These are phyloP conservation scores for Goffeauzyma gilvescens DNA, from an alignment of 768 basidiomycete species.

Conservation along the genomic window DNA sequence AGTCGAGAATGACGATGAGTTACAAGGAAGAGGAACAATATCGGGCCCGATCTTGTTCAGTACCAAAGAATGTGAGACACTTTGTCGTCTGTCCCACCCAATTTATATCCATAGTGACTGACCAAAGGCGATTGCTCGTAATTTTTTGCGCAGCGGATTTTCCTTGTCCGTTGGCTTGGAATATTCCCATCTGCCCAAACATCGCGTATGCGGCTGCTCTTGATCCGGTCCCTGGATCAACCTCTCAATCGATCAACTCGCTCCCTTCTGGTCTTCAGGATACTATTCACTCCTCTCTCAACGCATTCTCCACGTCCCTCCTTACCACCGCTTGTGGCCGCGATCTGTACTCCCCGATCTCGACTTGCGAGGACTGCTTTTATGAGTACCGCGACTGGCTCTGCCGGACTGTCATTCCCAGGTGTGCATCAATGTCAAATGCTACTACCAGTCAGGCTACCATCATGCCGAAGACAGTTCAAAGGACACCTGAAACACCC, in stretches of 20 bases:
- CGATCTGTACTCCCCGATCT: slow-evolving; percentile 29
- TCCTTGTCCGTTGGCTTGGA: slow-evolving; percentile 26
- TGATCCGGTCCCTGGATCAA: slow-evolving; percentile 8
- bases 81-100: no score
- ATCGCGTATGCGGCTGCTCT: slow-evolving; percentile 28
- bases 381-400: slow-evolving; percentile 30
- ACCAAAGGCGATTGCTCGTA: no score
- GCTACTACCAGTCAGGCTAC: not conserved
- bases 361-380: slow-evolving; percentile 27
- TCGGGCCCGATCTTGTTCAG: slow-evolving; percentile 23
- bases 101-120: no score
- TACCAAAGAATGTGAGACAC: slow-evolving; percentile 31
- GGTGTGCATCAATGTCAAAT: slow-evolving; percentile 11
- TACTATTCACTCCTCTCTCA: slow-evolving; percentile 17
- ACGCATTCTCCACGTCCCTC: slow-evolving; percentile 27
- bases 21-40: slow-evolving; percentile 6
- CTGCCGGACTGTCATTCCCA: slow-evolving; percentile 24
- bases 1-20: slow-evolving; percentile 6
- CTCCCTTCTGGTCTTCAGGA: slow-evolving; percentile 15
- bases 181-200: slow-evolving; percentile 20
- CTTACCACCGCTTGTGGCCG: slow-evolving; percentile 26
- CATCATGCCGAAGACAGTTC: slow-evolving; percentile 9
- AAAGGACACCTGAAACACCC: slow-evolving; percentile 11
- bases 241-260: slow-evolving; percentile 11
- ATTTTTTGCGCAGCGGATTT: no score